A percentile compares a stretch with the other conserved stretches of the same genome.
These are phyloP conservation scores for Sphagnurus paluster DNA, from an alignment of 1,284 basidiomycete species.

Conservation along the genomic window DNA sequence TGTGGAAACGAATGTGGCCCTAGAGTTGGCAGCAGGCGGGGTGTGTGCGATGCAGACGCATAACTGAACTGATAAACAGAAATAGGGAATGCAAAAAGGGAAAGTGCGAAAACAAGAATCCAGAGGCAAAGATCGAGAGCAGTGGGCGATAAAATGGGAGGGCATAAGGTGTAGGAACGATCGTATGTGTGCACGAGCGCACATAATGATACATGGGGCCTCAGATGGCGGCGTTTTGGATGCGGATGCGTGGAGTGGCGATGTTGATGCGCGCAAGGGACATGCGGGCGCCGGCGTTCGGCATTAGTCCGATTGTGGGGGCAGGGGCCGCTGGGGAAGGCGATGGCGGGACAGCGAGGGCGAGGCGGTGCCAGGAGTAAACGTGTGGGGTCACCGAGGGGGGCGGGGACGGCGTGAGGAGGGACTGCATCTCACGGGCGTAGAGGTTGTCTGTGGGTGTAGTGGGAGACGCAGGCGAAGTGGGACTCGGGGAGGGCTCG, in stretches of 20 bases:
- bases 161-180: conserved; percentile 12
- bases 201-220: conserved; percentile 6
- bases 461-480: conserved; percentile 27
- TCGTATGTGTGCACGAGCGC: conserved; percentile 10
- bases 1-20: conserved; percentile 16
- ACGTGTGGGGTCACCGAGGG: conserved; percentile 47
- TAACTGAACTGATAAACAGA: conserved; percentile 18
- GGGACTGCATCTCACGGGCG: conserved; percentile 20
- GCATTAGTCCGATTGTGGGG: conserved; percentile 37
- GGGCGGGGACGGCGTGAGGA: conserved; percentile 46
- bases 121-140: conserved; percentile 5
- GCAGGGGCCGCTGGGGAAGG: conserved; percentile 21
- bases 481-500: conserved; percentile 27
- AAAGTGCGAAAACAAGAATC: not conserved
- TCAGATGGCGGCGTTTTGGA: conserved; percentile 34
- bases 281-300: conserved; percentile 49
- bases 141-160: conserved; percentile 1
- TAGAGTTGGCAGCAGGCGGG: conserved; percentile 4
- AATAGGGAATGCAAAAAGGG: not conserved
- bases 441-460: conserved; percentile 26
- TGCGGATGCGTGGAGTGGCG: conserved; percentile 33
- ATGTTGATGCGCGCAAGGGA: conserved; percentile 47
- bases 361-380: conserved; percentile 38
- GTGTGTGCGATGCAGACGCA: conserved; percentile 12
- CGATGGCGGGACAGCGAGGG: conserved; percentile 28